Evolutionary conservation across 805 yeast genomes (phyloP), one percentile per base, ranked within the genome.

Genomic region (Candida patagonica): DNA sequence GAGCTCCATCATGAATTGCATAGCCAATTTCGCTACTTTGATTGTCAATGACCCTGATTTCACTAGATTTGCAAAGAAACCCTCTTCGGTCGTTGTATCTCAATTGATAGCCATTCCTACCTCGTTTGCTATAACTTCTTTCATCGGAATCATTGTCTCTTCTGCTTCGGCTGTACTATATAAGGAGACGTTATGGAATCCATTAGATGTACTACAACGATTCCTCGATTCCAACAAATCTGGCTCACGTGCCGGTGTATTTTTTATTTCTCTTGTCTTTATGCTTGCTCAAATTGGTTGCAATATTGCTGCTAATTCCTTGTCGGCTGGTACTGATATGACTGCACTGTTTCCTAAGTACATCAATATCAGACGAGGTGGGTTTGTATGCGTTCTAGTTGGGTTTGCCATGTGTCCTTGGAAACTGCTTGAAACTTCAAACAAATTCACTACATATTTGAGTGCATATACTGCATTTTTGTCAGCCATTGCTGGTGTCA

Each of bases 11-110:
- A 82, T 87, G 94, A 80, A 78, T 61, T 71, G 87, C 16, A 63
- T 86, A 46, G 83, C 94, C 21, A 86, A 85, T 62, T 86, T 86
- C 55, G 92, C 94, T 4, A 81, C 95, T n/a, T 70, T 86, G 53
- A 81, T 87, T 54, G 73, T 81, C 40, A 86, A 86, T 62, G 83
- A 92, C 12, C 94, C 95, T 1, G 96, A 86, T 66, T 86, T 86
- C 60, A 71, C 94, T 20, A 74, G 96, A 60, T 80, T 85, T 62
- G 81, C 94, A 7, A 71, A 68, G 47, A 76, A 74, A 17, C 67
- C 71, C 38, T 58, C 51, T 31, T 63, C 74, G 16, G 68, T 79
- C 3, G 52, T 66, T n/a, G 66, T 69, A 59, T 70, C 85, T 1
- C 86, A 78, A 58, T 51, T 54, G 5, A 53, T 80, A 29, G 67